Base-by-base conservation (phyloP, 805 yeast species). In the Starmerella stigmatis region DNA sequence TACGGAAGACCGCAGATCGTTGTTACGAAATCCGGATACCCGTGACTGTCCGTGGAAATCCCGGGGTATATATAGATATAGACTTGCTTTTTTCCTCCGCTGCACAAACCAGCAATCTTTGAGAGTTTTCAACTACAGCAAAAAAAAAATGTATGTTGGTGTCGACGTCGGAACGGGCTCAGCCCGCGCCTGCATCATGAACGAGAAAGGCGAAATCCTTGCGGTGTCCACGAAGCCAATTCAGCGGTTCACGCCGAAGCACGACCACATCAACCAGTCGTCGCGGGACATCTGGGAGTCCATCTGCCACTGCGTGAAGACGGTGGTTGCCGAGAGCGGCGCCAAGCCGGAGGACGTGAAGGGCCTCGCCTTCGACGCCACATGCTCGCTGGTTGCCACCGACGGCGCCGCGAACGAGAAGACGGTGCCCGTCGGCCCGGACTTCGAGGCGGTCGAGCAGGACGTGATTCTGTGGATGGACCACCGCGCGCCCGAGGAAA, bases 91-190 rank as follows among this genome's bases (percentile, higher is more conserved):
- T 11, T 25, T 25, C n/a, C n/a, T n/a, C n/a, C n/a, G n/a, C n/a
- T n/a, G 26, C 6, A 23, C 9, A 23, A 23, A 10, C 26, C 26
- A 7, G 26, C 26, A 10, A 23, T 23, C 10, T 23, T 7, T 7
- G 9, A 23, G 6, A 6, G 10, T 7, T 23, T 23, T 23, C 6
- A 10, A 23, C 26, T 5, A 15, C 15, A 9, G 30, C 30, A 32
- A 17, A 23, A 22, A 23, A 36, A 2, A 23, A 28, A 54, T 56
- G 57, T 84, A 78, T 58, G 74, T 85, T 45, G 95, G 95, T 44
- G 86, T 85, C 7, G 95, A 85, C 60, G 94, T 92, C 21, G 98
- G 98, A n/a, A 88, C 97, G 0, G 98, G 97, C 13, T 83, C 94
- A 2, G 96, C 96, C 5, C 72, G 98, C 52, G 97, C 97, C 5